Evolutionary conservation across 129 eudicot species (phyloP), one percentile per base, ranked within the genome.

Genomic region (Flaveria sonorensis): DNA sequence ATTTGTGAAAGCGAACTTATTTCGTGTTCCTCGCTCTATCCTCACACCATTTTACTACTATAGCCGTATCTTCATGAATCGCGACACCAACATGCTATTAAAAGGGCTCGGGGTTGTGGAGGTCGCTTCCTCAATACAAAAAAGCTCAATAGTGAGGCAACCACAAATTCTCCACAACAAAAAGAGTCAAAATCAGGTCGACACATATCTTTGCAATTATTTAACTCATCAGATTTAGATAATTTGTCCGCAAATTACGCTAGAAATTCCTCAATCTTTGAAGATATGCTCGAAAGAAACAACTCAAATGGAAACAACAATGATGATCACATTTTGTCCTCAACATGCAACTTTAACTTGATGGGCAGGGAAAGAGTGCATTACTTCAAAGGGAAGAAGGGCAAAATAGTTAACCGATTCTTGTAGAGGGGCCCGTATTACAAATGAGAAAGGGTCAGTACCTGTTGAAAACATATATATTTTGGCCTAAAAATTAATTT

Each of bases 1-100:
- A 23, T 70, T 60, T 6, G 14, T 32, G 24, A 60, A 7, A n/a
- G 30, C 40, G 43, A 68, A 66, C 75, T 77, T 55, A 68, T 55
- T 51, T 28, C 42, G 53, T 50, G 13, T 32, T 76, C 63, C 6
- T 2, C 47, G 48, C 36, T 45, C 40, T 63, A 8, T 63, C 50
- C 64, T 36, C 48, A 50, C 45, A 13, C 55, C 19, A 24, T 26
- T 16, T 32, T 59, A 20, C 32, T 28, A 39, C 70, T 47, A 57
- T 72, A 92, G 96, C 96, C 97, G 7, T 92, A 92, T 82, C 92
- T 92, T 67, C 97, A 92, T 77, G 97, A 92, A 84, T 92, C 97
- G 30, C 89, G 96, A 32, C 95, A 92, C 81, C 82, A 77, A 57
- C 97, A 89, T 36, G 96, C 97, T 53, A 48, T 89, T 83, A 87